Conservation (phyloP, 1,139 yeast species). For the Yamadazyma sp. region DNA sequence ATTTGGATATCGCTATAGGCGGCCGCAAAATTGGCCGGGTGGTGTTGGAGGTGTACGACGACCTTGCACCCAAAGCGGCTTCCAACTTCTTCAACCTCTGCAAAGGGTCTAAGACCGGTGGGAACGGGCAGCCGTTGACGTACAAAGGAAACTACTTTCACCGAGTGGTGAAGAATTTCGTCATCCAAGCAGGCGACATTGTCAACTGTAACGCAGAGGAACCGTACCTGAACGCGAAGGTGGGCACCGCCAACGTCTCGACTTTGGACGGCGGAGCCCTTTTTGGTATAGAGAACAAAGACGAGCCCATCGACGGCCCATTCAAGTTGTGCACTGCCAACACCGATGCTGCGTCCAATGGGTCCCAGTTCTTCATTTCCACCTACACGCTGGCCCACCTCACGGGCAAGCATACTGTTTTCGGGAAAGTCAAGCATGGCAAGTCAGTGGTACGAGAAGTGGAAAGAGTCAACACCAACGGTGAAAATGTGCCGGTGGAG, state of each 20-base stretch:
- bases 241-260: slow-evolving; percentile 59
- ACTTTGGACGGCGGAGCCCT: slow-evolving; percentile 28
- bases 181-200: slow-evolving; percentile 77
- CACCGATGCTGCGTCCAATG: slow-evolving; percentile 51
- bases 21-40: slow-evolving; percentile 56
- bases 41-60: slow-evolving; percentile 56
- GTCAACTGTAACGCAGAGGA: slow-evolving; percentile 28
- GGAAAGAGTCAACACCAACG: slow-evolving; percentile 50
- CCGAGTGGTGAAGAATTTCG: slow-evolving; percentile 71
- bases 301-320: slow-evolving; percentile 43
- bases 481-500: slow-evolving; percentile 38
- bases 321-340: slow-evolving; percentile 74
- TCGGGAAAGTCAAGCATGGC: slow-evolving; percentile 67
- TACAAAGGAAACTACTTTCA: slow-evolving; percentile 57
- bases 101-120: slow-evolving; percentile 20
- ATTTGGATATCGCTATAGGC: slow-evolving; percentile 58
- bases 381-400: slow-evolving; percentile 72
- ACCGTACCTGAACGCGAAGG: slow-evolving; percentile 28
- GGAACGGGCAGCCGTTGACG: slow-evolving; percentile 8
- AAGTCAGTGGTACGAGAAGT: slow-evolving; percentile 69
- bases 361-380: slow-evolving; percentile 79
- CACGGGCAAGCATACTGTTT: slow-evolving; percentile 72
- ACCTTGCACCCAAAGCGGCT: slow-evolving; percentile 59
- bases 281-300: slow-evolving; percentile 67
- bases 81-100: slow-evolving; percentile 54